Evolutionary conservation across 768 basidiomycete genomes (phyloP), one percentile per base, ranked within the genome.

Genomic region (Suillus fuscotomentosus): DNA sequence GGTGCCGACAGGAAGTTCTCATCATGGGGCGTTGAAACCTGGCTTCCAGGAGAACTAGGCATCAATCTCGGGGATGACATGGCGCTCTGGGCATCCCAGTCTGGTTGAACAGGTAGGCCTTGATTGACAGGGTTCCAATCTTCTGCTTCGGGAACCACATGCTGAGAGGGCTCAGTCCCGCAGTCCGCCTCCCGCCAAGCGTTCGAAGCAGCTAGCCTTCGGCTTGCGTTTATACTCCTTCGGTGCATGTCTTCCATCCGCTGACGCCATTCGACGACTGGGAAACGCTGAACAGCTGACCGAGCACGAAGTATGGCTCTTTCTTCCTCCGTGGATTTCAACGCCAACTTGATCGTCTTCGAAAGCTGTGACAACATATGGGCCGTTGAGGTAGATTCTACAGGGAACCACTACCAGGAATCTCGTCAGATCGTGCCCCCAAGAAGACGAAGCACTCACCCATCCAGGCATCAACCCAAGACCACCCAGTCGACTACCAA

Each of bases 391-490:
- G 82, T 94, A 0, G 94, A 97, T 78, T 97, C 95, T 47, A 97
- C 95, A 57, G 95, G 95, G 84, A 95, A 97, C 95, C 95, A 97
- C 94, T 95, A 38, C 20, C 41, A 63, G 41, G 7, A 66, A 43
- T 41, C 8, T 65, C 22, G 7, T 61, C 17, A 50, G 61, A 60
- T 31, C 5, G 17, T 27, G 56, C 15, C 27, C 1, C 51, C 17
- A 68, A 11, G 45, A 54, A 43, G 13, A 43, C 1, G 5, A 43
- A 65, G 22, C 1, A 83, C 90, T 71, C 73, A 95, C 94, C 95
- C 95, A 97, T 79, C 95, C 95, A 73, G 95, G 95, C 95, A 97
- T 97, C 65, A 97, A 81, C 77, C 95, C 95, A 51, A 97, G 84
- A 81, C 95, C 95, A 73, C 95, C 95, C 24, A 97, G 84, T 70